These are phyloP conservation scores for Ramalina peruviana DNA, from an alignment of 495 filamentous ascomycete species.

Conservation along the genomic window DNA sequence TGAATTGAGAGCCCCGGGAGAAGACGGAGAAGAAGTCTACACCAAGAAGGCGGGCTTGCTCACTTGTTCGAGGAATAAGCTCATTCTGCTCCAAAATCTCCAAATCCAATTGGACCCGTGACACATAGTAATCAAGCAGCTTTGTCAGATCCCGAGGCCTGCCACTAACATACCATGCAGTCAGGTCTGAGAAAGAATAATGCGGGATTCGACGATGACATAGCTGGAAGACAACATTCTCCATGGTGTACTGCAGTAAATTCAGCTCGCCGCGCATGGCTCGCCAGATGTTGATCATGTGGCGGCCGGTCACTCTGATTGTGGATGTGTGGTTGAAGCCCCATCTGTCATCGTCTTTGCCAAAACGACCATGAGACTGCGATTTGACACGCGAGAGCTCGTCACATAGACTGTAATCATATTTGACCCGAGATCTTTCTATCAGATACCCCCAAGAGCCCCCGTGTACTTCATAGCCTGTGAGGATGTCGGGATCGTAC, in stretches of 20 bases:
- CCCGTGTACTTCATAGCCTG: constrained; percentile 90
- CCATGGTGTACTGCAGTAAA: constrained; percentile 86
- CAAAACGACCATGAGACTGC: constrained; percentile 65
- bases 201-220: constrained; percentile 85
- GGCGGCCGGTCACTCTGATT: constrained; percentile 76
- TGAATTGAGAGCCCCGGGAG: constrained; percentile 88
- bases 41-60: constrained; percentile 84
- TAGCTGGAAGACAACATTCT: constrained; percentile 90
- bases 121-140: constrained; percentile 63
- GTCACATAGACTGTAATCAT: constrained; percentile 79
- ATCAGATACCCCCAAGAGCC: constrained; percentile 91
- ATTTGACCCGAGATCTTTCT: constrained; percentile 71
- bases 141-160: constrained; percentile 56
- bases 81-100: constrained; percentile 89
- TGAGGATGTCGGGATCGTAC: constrained; percentile 84
- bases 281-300: constrained; percentile 96
- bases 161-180: constrained; percentile 61
- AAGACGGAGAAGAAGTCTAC: constrained; percentile 96
- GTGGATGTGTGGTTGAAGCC: constrained; percentile 83
- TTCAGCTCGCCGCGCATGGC: constrained; percentile 87
- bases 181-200: constrained; percentile 64
- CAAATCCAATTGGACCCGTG: constrained; percentile 66
- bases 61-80: constrained; percentile 75
- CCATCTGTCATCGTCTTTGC: constrained; percentile 79
- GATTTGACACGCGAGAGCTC: constrained; percentile 82